Base-by-base conservation (phyloP, 768 basidiomycete species). In the Podaxis pistillaris region DNA sequence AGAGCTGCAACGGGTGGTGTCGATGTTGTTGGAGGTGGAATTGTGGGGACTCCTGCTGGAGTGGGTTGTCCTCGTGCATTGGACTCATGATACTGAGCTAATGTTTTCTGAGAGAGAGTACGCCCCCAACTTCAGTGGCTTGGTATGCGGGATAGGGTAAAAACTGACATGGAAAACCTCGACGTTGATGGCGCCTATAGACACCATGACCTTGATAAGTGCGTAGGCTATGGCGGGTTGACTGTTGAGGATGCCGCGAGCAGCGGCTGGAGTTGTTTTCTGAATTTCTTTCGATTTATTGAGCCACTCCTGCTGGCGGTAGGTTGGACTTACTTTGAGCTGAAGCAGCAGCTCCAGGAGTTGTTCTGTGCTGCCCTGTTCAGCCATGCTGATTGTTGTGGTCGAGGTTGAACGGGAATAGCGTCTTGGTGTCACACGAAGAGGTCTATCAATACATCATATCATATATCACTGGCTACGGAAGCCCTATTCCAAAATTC, bases 141-240 rank as follows among this genome's bases (percentile, higher is more conserved):
- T 26, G 56, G 4, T 13, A 59, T 22, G 49, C 22, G 38, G 46
- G 1, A 44, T 24, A 7, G 26, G 46, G 38, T 41, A 0, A 41
- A 12, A 4, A 68, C 76, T 44, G 63, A 90, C 90, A 78, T 91
- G 89, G 66, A 91, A 85, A 6, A 91, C 89, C 50, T 91, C 86
- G 53, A 89, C 79, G 55, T 91, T 85, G 40, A 92, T 80, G 0
- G 88, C 88, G 60, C 88, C 86, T 75, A 92, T 85, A 60, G 84
- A 85, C 22, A 91, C 89, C 89, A 92, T 90, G 40, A 91, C 82
- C 0, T 82, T 81, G 62, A 93, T 89, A 0, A 93, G 76, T 1
- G 88, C 89, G 72, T 90, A 91, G 0, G 90, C 86, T 60, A 93
- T 90, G 57, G 86, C 86, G 0, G 90, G 90, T 64, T 90, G 89